Base-by-base conservation (phyloP, 495 filamentous ascomycete species). In the Trichoderma orchidacearum region DNA sequence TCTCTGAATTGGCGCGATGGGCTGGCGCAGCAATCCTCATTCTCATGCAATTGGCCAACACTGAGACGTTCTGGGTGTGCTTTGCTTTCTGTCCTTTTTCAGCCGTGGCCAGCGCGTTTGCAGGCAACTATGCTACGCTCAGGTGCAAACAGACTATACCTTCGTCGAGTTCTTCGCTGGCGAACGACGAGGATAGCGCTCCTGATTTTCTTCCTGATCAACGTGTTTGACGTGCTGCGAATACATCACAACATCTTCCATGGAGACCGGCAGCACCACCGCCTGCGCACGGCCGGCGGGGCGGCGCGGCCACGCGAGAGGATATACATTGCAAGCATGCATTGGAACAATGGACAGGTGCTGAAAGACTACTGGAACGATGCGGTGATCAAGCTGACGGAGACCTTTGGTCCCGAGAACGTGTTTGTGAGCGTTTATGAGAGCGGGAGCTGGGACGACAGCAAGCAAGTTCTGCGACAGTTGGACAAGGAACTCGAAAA, bases 371-470 rank as follows among this genome's bases (percentile, higher is more conserved):
- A 80, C 58, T 89, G 85, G 85, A 85, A 75, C 63, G 61, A 70
- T 27, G 81, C 78, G 1, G 67, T 89, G 5, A 17, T 85, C 1
- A 69, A 77, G 1, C 71, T 90, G 32, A 73, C 77, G 23, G 62
- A 71, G 29, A 60, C 74, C 15, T 69, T 88, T 1, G 86, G 86
- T 0, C 60, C 79, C 0, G 72, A 75, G n/a, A 89, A 90, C 61
- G 74, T 88, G 12, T 89, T 80, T 61, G 75, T 91, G 50, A 83
- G 79, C 32, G 74, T 89, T 17, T 80, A 81, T 59, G 87, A 90
- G 61, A 84, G 79, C 56, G 86, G 85, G 7, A 86, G 84, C 63
- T 84, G 77, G 71, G 87, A 90, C 66, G 68, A 82, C 56, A 81
- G 82, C 11, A 89, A 87, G 68, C 78, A 68, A 2, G 82, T 79